A percentile compares a stretch with the other conserved stretches of the same genome.
These are phyloP conservation scores for Nitzschia sp. DNA, from an alignment of 108 stramenopile genomes.

Conservation along the genomic window DNA sequence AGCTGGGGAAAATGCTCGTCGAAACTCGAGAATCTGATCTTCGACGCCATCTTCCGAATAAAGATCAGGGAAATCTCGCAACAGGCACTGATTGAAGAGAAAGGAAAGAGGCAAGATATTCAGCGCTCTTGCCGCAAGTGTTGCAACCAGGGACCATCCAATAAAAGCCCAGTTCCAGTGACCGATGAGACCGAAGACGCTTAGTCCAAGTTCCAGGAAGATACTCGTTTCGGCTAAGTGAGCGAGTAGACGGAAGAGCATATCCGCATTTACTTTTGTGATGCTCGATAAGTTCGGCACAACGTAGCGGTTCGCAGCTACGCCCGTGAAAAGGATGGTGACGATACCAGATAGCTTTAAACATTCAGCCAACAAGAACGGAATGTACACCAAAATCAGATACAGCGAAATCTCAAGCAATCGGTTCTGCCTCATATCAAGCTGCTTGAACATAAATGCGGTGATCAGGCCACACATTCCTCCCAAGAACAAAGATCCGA, in stretches of 20 bases:
- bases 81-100: slow-evolving; percentile 50
- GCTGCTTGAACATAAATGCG: slow-evolving; percentile 67
- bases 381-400: slow-evolving; percentile 69
- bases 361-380: slow-evolving; percentile 75
- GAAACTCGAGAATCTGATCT: slow-evolving; percentile 21
- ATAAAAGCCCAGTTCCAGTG: slow-evolving; percentile 54
- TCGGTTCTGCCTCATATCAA: slow-evolving; percentile 53
- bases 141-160: slow-evolving; percentile 56
- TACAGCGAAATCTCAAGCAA: slow-evolving; percentile 66
- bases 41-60: background rate
- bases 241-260: slow-evolving; percentile 61
- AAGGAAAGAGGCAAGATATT: slow-evolving; percentile 72
- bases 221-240: slow-evolving; percentile 77
- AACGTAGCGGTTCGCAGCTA: slow-evolving; percentile 63
- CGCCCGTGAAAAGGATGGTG: slow-evolving; percentile 84
- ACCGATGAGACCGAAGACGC: slow-evolving; percentile 52
- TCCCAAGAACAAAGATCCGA: slow-evolving; percentile 69
- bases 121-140: slow-evolving; percentile 66
- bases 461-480: slow-evolving; percentile 39
- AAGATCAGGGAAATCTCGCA: slow-evolving; percentile 17
- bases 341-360: slow-evolving; percentile 83
- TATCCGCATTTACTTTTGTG: slow-evolving; percentile 50
- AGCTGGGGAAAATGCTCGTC: slow-evolving; percentile 5
- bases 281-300: slow-evolving; percentile 60
- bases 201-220: slow-evolving; percentile 85